phyloP scores from a whole-genome alignment of 305 asterid genomes.

The Vinca major region DNA sequence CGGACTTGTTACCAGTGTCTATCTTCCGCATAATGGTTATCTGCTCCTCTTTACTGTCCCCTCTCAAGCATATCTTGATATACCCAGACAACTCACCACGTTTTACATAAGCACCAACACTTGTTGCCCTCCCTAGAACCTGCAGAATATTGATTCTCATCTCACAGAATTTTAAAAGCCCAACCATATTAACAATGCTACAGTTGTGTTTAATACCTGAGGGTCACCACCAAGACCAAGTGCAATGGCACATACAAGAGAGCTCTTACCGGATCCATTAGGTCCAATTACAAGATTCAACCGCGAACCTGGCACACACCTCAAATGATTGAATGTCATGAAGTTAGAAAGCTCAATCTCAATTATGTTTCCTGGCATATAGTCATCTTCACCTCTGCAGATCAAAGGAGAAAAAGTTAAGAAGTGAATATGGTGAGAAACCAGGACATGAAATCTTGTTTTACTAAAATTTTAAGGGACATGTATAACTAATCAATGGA shows the following conservation, averaged over 20 bases:
- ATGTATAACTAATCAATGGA: neutral
- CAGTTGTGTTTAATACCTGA: conserved; percentile 38
- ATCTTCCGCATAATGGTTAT: conserved; percentile 62
- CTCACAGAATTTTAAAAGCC: conserved; percentile 8
- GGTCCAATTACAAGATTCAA: conserved; percentile 93
- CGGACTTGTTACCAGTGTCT: conserved; percentile 67
- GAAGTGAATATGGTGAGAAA: neutral
- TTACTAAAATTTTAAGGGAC: neutral
- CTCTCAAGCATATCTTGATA: conserved; percentile 67
- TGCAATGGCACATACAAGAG: conserved; percentile 95
- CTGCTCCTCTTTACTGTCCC: conserved; percentile 43
- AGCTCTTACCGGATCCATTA: conserved; percentile 96
- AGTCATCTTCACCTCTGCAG: conserved; percentile 78
- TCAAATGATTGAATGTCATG: conserved; percentile 74
- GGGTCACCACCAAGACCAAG: conserved; percentile 97
- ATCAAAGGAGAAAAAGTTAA: neutral
- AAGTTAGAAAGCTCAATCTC: conserved; percentile 76
- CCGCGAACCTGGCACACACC: conserved; percentile 73
- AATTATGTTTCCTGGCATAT: conserved; percentile 69
- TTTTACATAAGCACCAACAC: conserved; percentile 81
- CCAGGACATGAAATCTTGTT: neutral
- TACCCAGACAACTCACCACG: conserved; percentile 96
- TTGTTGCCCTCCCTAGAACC: conserved; percentile 92
- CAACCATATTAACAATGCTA: conserved; percentile 6
- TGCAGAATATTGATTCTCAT: conserved; percentile 25